Evolutionary conservation across 108 stramenopile species (phyloP), one percentile per base, ranked within the genome.

Genomic region (Tribonema minus): DNA sequence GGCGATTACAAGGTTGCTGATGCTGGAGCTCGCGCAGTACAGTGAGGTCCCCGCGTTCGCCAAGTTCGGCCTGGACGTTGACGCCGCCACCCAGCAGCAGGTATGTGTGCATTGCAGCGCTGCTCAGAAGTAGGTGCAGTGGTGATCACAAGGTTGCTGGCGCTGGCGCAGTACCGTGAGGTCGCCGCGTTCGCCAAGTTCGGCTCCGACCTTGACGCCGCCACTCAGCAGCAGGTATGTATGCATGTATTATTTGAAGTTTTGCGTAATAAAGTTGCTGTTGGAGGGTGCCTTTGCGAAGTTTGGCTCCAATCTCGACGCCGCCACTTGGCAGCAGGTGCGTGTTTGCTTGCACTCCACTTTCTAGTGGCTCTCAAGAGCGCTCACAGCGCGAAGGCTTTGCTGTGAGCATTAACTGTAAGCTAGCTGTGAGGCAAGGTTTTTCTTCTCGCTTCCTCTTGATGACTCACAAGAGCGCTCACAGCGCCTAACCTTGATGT

Each of bases 151-250:
- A 98, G 96, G 95, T 96, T 96, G 95, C 97, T 98, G 70, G 97
- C 96, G 87, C 91, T 98, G 37, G 97, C 97, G 58, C 97, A 98
- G 85, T 98, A 97, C 91, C 95, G 97, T 92, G 97, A 98, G 92
- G 97, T 98, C 64, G 97, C 97, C 62, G 97, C 97, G 68, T 98
- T 98, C 85, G 96, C 97, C 90, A 96, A 98, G 91, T 98, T 98
- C 89, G 97, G 97, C 68, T 98, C 97, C 58, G 97, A 98, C 92
- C 91, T 98, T 46, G 97, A 98, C 88, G 90, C 97, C 34, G 91
- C 97, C 74, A 98, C 97, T 71, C 97, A 98, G 91, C 95, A 98
- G 90, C 46, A 54, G 46, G 46, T 54, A 20, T 20, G 46, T 54
- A 15, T 54, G 46, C 46, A 54, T 20, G 20, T 15, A 9, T 54